Evolutionary conservation across 2,329 filamentous ascomycete genomes (phyloP).

Genomic region (Pyrenophora teres): DNA sequence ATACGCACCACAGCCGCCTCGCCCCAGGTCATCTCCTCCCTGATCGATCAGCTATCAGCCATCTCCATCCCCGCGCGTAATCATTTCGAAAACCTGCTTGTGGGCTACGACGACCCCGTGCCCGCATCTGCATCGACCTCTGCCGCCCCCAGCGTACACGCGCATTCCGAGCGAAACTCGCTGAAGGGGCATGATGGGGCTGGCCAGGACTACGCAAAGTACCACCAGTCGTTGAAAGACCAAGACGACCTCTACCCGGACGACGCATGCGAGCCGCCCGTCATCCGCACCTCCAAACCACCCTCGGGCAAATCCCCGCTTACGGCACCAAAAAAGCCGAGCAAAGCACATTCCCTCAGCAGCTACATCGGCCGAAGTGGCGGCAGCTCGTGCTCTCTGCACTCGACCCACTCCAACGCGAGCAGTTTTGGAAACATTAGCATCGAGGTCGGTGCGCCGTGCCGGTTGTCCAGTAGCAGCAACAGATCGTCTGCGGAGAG

Average conservation of each 20-base stretch:
- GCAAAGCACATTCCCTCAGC: conserved; percentile 56
- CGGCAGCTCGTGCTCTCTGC: conserved; percentile 43
- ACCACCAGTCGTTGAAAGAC: conserved; percentile 58
- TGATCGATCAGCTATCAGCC: conserved; percentile 65
- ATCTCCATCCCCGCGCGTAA: conserved; percentile 67
- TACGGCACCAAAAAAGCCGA: conserved; percentile 61
- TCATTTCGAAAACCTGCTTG: conserved; percentile 66
- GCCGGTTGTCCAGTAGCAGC: conserved; percentile 37
- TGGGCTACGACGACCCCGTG: conserved; percentile 38
- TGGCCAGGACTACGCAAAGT: conserved; percentile 71
- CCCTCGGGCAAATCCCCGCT: conserved; percentile 75
- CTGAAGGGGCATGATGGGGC: conserved; percentile 51
- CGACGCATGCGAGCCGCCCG: conserved; percentile 67
- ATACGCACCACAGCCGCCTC: conserved; percentile 52
- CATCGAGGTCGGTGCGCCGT: conserved; percentile 41
- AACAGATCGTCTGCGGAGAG: conserved; percentile 42
- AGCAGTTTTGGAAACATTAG: conserved; percentile 50
- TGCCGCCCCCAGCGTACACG: conserved; percentile 25
- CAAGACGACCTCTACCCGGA: conserved; percentile 57
- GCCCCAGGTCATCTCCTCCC: conserved; percentile 70
- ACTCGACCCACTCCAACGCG: conserved; percentile 41
- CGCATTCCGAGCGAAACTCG: conserved; percentile 31
- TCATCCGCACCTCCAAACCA: conserved; percentile 80
- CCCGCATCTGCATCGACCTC: conserved; percentile 33
- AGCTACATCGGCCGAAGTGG: conserved; percentile 59